phyloP scores from a whole-genome alignment of 441 rosid genomes.

The Pelargonium myrrhifolium region DNA sequence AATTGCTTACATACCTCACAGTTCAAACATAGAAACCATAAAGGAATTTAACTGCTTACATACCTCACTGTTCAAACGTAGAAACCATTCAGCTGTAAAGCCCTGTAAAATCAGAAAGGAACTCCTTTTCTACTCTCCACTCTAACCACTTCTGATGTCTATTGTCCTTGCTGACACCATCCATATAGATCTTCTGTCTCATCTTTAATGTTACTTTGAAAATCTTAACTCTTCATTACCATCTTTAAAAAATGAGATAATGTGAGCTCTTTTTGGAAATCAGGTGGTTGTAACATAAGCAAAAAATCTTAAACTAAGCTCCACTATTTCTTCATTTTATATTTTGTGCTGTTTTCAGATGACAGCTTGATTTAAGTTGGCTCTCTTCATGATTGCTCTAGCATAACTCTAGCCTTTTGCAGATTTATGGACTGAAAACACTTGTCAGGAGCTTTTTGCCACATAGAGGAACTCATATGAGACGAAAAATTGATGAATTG shows the following conservation, averaged over 20 bases:
- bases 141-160: neutral
- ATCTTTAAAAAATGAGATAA: neutral
- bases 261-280: neutral
- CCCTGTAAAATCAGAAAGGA: neutral
- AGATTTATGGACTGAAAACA: constrained; percentile 85
- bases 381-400: constrained; percentile 9
- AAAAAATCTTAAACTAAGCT: neutral
- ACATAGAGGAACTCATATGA: constrained; percentile 43
- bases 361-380: neutral
- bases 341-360: neutral
- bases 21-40: too few relatives aligned
- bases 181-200: neutral
- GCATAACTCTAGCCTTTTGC: constrained; percentile 26
- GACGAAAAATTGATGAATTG: constrained; percentile 46
- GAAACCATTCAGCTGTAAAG: neutral
- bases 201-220: neutral
- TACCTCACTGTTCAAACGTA: too few relatives aligned
- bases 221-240: neutral
- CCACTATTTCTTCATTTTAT: neutral
- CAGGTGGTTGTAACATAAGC: neutral
- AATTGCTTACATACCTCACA: neutral
- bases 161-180: neutral
- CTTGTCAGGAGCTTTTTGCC: constrained; percentile 86
- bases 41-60: too few relatives aligned
- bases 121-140: neutral